Percentiles rank a stretch among this genome's conserved stretches.
phyloP scores from a whole-genome alignment of 2,329 filamentous ascomycete species.

The Pseudocercospora fijiensis region DNA sequence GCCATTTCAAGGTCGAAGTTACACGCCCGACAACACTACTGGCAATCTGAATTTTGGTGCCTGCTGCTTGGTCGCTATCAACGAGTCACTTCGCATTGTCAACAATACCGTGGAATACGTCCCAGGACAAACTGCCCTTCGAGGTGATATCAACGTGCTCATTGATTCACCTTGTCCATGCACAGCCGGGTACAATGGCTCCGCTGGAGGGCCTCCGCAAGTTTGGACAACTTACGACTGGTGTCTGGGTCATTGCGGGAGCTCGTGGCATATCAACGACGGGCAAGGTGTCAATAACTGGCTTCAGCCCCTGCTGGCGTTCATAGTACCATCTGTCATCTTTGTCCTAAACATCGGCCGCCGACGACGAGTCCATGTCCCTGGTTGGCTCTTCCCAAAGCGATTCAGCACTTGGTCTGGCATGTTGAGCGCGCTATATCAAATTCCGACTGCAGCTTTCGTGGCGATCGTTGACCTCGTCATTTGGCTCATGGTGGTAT shows the following conservation, averaged over 20 bases:
- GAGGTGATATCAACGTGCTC: not conserved
- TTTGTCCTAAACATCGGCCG: not conserved
- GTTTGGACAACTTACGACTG: not conserved
- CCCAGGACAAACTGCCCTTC: not conserved
- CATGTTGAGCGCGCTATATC: not conserved
- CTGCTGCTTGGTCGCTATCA: not conserved
- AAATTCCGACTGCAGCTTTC: not conserved
- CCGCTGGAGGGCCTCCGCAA: not conserved
- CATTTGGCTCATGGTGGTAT: not conserved
- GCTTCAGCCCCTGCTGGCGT: not conserved
- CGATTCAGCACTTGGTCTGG: not conserved
- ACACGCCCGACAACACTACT: not conserved
- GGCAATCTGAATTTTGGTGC: not conserved
- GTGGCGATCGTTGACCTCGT: not conserved
- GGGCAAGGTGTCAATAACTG: not conserved
- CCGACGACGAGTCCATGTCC: not conserved
- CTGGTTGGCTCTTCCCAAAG: not conserved
- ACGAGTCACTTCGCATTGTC: not conserved
- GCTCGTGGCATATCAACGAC: not conserved
- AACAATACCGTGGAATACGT: not conserved
- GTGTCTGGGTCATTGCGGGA: not conserved
- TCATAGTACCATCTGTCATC: not conserved
- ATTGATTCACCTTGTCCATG: not conserved
- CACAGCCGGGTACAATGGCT: not conserved
- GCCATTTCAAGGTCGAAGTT: not conserved